Percentiles rank a stretch among this genome's conserved stretches.
Conservation (phyloP, 192 early-diverging fungal species). For the Chytriomyces confervae region DNA sequence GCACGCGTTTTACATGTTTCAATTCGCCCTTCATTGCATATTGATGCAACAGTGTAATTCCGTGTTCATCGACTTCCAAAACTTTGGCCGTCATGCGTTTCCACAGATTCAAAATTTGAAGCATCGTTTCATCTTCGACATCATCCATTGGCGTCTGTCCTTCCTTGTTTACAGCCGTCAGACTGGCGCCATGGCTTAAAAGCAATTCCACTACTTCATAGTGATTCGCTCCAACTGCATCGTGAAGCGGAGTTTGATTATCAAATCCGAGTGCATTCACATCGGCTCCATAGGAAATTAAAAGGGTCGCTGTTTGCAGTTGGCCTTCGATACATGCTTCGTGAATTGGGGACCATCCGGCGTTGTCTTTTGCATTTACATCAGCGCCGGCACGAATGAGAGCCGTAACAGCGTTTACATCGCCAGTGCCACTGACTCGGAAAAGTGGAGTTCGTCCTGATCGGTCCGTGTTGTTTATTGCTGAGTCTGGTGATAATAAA, state of each 20-base stretch:
- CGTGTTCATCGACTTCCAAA: conserved; percentile 39
- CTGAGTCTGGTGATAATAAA: conserved; percentile 17
- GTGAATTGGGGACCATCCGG: conserved; percentile 64
- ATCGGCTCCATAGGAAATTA: conserved; percentile 59
- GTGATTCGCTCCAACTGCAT: conserved; percentile 56
- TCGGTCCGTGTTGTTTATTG: conserved; percentile 51
- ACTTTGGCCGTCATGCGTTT: conserved; percentile 44
- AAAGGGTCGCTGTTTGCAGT: conserved; percentile 41
- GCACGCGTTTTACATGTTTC: conserved; percentile 28
- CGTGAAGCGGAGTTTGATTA: conserved; percentile 65
- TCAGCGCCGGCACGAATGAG: conserved; percentile 59
- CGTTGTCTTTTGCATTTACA: conserved; percentile 57
- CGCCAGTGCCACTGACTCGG: conserved; percentile 46
- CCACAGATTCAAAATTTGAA: conserved; percentile 50
- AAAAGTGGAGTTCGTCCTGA: conserved; percentile 57
- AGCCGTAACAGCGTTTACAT: conserved; percentile 42
- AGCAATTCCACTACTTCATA: conserved; percentile 55
- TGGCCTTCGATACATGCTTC: conserved; percentile 60
- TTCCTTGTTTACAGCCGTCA: conserved; percentile 50
- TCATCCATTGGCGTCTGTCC: conserved; percentile 52
- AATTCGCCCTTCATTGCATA: conserved; percentile 44
- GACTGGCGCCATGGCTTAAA: conserved; percentile 54
- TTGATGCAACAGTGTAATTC: conserved; percentile 52
- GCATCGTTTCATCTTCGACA: conserved; percentile 42
- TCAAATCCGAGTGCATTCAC: conserved; percentile 55